Base-by-base conservation (phyloP, 2,329 filamentous ascomycete species). In the Mollisiaceae sp. region DNA sequence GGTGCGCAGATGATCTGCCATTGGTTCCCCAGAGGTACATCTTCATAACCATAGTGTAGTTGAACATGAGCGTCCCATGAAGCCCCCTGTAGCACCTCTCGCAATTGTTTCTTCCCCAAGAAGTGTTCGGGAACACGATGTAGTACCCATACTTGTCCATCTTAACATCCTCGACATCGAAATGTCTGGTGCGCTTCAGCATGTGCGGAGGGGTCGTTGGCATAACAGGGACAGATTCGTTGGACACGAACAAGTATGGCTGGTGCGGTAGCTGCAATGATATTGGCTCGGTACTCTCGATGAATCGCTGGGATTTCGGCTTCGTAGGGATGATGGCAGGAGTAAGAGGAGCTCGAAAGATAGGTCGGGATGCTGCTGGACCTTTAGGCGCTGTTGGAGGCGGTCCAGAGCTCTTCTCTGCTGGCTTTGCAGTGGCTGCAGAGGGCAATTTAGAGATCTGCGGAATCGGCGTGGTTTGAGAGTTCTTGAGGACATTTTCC, bases 41-140 rank as follows among this genome's bases (percentile, higher is more conserved):
- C 75, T 94, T 91, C 93, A 99, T 97, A 54, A 88, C 86, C 91
- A 99, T 94, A 66, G 86, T 85, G 72, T 98, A 98, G 1, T 91
- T 97, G 80, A 99, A 99, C 69, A 99, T 87, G 6, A 91, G 86
- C 52, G 90, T 90, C 76, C 91, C 90, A 76, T 97, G 89, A 70
- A 91, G 93, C 60, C 89, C 86, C 62, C 87, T 84, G 77, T 88
- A 94, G 76, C 94, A 97, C 67, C 91, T 85, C 71, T 92, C 89
- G 0, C 93, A 90, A 78, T 97, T 93, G 63, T 89, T 83, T 72
- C 93, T 89, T 2, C 94, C 94, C 9, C 85, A 82, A 62, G 86
- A 85, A 1, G 88, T 92, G 72, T 94, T 90, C 59, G 91, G 87
- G 74, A 99, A 99, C n/a, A 93, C 83, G 60, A 98, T 88, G 76